phyloP scores from a whole-genome alignment of 2,329 filamentous ascomycete species.

The Nothophaeocryptopus gaeumannii region DNA sequence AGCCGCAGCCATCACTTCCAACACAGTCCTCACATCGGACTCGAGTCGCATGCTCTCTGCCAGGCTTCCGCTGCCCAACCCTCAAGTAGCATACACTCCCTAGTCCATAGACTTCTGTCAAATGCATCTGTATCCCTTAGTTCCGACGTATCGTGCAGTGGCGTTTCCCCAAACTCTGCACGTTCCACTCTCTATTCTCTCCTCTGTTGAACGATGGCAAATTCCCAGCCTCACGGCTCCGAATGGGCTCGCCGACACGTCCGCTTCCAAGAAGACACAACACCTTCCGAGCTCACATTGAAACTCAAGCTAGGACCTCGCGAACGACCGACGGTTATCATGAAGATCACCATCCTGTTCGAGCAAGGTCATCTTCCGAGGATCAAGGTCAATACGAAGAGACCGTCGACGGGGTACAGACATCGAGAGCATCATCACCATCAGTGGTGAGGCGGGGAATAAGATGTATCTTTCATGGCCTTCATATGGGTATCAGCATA shows the following conservation, averaged over 20 bases:
- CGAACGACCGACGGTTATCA: constrained; percentile 25
- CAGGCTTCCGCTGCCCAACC: too few species aligned
- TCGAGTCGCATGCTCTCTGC: too few species aligned
- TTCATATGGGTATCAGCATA: constrained; percentile 14
- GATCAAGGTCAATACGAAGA: constrained; percentile 30
- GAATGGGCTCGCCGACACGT: constrained; percentile 11
- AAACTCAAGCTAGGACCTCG: constrained; percentile 29
- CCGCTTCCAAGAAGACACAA: constrained; percentile 28
- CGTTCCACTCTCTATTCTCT: too few species aligned
- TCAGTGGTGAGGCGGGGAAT: neutral
- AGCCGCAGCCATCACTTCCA: too few species aligned
- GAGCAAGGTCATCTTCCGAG: constrained; percentile 28
- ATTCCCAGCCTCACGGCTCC: too few species aligned
- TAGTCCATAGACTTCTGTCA: too few species aligned
- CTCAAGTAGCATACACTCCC: too few species aligned
- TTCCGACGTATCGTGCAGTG: too few species aligned
- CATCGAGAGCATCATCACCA: neutral
- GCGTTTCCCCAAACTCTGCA: too few species aligned
- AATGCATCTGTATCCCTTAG: too few species aligned
- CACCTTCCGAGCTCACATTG: constrained; percentile 26
- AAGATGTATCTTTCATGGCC: neutral
- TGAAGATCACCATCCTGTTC: constrained; percentile 33
- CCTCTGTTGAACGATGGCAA: too few species aligned
- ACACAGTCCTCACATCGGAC: too few species aligned
- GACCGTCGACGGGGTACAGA: constrained; percentile 2